Evolutionary conservation across 1,139 yeast genomes (phyloP), one percentile per base, ranked within the genome.

Genomic region (Dujonia santamariae): DNA sequence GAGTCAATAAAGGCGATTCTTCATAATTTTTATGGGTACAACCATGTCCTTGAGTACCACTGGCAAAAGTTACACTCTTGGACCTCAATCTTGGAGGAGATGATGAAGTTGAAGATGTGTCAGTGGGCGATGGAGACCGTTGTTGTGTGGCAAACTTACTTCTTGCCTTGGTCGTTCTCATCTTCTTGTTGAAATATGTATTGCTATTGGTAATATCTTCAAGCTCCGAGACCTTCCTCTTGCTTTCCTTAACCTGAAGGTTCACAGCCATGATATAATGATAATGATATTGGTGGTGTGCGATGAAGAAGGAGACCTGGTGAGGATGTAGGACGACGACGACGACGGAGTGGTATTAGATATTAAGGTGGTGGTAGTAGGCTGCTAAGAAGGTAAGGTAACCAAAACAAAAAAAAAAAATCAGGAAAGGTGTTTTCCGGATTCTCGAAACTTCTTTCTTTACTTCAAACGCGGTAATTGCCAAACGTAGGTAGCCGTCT

Each of bases 1-100:
- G 74, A 1, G 74, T 67, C 38, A 67, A 54, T 26, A 67, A 54
- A 6, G 72, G 71, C 35, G 67, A 56, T 39, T 48, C 49, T 24
- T 58, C 59, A 40, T 56, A 59, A 23, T 42, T 45, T 42, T 52
- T 50, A 22, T 46, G 37, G 4, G 48, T 42, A 22, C 52, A 45
- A 27, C 51, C 28, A 16, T 14, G 12, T 7, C 21, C 26, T 15
- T 16, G 16, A 11, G 31, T 23, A 7, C 22, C 32, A 18, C 14
- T 27, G 25, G 38, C 59, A 38, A 58, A 58, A 33, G 54, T 45
- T 6, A 57, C 63, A 11, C 53, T 46, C 44, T 57, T 57, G 28
- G 46, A 24, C 26, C 47, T 33, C 26, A 45, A 36, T 36, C 41
- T 39, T 28, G 54, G 13, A 17, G 50, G 43, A 28, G 50, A 38